Percentiles rank a stretch among this genome's conserved stretches.
Conservation (phyloP, 1,139 yeast genomes). For the Petasospora fabianii region DNA sequence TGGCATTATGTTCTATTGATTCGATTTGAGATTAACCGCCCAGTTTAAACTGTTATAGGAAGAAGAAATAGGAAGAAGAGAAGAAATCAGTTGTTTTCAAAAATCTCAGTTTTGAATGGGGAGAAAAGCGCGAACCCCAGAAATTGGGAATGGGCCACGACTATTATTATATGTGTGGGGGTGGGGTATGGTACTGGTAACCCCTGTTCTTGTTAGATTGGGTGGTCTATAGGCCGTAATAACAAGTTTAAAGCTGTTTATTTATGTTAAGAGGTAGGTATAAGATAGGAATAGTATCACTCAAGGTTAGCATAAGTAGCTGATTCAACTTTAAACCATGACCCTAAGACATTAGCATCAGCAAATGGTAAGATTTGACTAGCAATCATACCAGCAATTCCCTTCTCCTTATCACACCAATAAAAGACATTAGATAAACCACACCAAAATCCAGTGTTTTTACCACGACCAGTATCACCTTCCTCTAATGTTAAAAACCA, state of each 20-base stretch:
- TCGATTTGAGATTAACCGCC: too few relatives aligned
- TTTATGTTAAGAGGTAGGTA: neutral
- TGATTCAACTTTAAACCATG: conserved; percentile 26
- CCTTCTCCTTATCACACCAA: conserved; percentile 35
- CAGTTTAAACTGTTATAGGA: neutral
- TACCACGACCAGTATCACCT: conserved; percentile 32
- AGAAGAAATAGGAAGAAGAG: neutral
- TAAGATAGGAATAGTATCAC: neutral
- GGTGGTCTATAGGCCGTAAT: too few relatives aligned
- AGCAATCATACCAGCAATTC: conserved; percentile 33
- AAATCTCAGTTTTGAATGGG: neutral
- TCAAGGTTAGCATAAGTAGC: conserved; percentile 23
- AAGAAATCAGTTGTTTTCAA: neutral
- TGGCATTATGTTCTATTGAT: too few relatives aligned
- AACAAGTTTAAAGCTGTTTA: too few relatives aligned
- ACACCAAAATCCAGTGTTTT: conserved; percentile 33
- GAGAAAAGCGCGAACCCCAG: neutral
- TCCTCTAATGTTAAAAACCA: conserved; percentile 18
- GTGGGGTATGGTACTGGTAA: too few relatives aligned
- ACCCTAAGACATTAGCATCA: conserved; percentile 25
- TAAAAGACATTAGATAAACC: conserved; percentile 36
- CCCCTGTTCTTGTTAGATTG: too few relatives aligned
- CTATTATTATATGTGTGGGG: too few relatives aligned
- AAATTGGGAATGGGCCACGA: neutral
- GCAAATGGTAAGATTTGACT: conserved; percentile 32